Base-by-base conservation (phyloP, 305 asterid genomes). In the Fraxinus xanthoxyloides region DNA sequence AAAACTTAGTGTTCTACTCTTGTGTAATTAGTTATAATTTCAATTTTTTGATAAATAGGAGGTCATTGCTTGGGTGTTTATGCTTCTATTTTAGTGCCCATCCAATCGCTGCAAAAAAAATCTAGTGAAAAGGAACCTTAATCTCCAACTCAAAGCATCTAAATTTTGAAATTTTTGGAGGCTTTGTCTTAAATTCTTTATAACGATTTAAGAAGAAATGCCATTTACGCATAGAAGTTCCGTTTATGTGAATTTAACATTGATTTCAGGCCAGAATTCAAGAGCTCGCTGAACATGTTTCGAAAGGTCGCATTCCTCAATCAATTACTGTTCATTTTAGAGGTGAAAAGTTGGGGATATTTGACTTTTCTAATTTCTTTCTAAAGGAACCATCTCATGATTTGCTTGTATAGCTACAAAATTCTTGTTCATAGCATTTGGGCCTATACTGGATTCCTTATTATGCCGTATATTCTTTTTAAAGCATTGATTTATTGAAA, bases 251-350 rank as follows among this genome's bases (percentile, higher is more conserved):
- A 59, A 36, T 79, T 83, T 67, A 35, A 69, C 46, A 72, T 74
- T 85, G 59, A 81, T 89, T 87, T 81, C 93, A 94, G 99, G 97
- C 97, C 48, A 95, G 94, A 88, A 88, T 94, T 83, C 97, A 94
- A 88, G 99, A 95, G 82, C 86, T 95, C 79, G 84, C 97, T 28
- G 99, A 94, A 80, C 98, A 93, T 90, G 98, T 95, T 46, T 98
- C 97, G n/a, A 93, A 94, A 86, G 98, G 98, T 76, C 99, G 94
- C 82, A 94, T 94, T 81, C 98, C 99, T 65, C 90, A 97, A 77
- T 77, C 93, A 54, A 91, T 93, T 97, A 93, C 98, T 30, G 88
- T 94, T 78, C 97, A 94, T 86, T 89, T 95, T 81, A 89, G 99
- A 83, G 98, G 38, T 5, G 38, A 82, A 95, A 93, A 95, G 98